Evolutionary conservation across 768 basidiomycete species (phyloP).

Genomic region (Collybiopsis luxurians): DNA sequence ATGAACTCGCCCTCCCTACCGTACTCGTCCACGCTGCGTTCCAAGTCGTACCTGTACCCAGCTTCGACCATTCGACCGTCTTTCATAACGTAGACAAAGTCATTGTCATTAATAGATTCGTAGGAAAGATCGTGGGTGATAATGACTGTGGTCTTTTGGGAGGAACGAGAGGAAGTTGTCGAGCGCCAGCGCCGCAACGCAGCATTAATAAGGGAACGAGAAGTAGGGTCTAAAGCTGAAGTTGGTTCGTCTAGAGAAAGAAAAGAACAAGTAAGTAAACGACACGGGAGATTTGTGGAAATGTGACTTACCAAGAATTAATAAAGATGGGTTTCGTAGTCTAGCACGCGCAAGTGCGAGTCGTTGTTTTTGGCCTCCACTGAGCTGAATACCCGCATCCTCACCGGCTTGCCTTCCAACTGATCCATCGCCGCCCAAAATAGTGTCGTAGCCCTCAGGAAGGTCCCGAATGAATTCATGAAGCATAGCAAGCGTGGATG

Average conservation of each 20-base stretch:
- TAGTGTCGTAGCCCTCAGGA: constrained; percentile 87
- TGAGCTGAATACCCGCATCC: constrained; percentile 70
- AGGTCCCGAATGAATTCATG: constrained; percentile 84
- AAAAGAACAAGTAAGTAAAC: constrained; percentile 1
- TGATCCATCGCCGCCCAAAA: background rate
- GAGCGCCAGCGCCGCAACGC: constrained; percentile 64
- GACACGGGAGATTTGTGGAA: background rate
- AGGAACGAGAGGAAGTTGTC: background rate
- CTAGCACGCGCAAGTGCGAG: constrained; percentile 86
- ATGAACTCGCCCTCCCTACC: constrained; percentile 62
- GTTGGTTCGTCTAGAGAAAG: constrained; percentile 88
- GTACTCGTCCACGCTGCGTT: constrained; percentile 31
- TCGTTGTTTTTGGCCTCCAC: constrained; percentile 91
- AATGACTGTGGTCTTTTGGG: constrained; percentile 82
- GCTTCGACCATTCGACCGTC: constrained; percentile 80
- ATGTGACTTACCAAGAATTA: constrained; percentile 80
- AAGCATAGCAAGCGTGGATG: constrained; percentile 81
- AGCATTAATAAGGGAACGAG: constrained; percentile 81
- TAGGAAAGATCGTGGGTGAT: constrained; percentile 96
- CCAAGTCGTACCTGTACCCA: constrained; percentile 82
- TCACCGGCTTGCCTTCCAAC: constrained; percentile 36
- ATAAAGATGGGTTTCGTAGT: constrained; percentile 80
- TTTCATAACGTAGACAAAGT: constrained; percentile 93
- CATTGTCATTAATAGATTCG: constrained; percentile 47
- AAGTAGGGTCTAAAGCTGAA: constrained; percentile 82